These are phyloP conservation scores for Colletotrichum sp. DNA, from an alignment of 2,329 filamentous ascomycete genomes.

Conservation along the genomic window DNA sequence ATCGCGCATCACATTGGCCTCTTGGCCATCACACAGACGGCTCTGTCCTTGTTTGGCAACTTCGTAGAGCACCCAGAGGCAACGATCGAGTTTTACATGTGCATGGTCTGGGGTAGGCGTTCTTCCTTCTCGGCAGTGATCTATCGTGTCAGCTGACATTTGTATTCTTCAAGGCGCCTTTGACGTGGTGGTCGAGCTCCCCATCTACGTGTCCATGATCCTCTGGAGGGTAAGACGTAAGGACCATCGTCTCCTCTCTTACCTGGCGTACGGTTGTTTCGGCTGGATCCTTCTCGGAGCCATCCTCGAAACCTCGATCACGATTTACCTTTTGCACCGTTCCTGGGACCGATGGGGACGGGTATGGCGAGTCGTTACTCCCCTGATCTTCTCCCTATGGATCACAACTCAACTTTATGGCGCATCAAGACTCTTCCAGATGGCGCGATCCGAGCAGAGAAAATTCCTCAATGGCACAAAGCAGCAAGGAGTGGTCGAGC, in stretches of 20 bases:
- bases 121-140: neutral
- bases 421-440: conserved; percentile 1
- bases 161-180: neutral
- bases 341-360: conserved; percentile 20
- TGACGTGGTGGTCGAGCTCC: conserved; percentile 14
- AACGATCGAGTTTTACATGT: conserved; percentile 22
- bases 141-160: neutral
- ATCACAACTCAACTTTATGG: conserved; percentile 21
- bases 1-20: conserved; percentile 23
- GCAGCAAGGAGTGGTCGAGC: neutral
- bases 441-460: conserved; percentile 8
- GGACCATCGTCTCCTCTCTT: conserved; percentile 1
- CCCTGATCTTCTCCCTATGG: conserved; percentile 17
- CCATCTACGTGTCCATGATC: conserved; percentile 19
- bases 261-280: neutral
- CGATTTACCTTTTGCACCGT: conserved; percentile 16
- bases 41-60: conserved; percentile 15
- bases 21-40: conserved; percentile 18
- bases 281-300: conserved; percentile 7
- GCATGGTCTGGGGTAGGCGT: conserved; percentile 20
- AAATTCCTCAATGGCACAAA: neutral
- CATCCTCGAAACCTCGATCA: conserved; percentile 3
- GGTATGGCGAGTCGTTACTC: conserved; percentile 14
- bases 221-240: conserved; percentile 10
- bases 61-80: neutral